Evolutionary conservation across 129 eudicot genomes (phyloP), one percentile per base, ranked within the genome.

Genomic region (Heracleum sosnowskyi): DNA sequence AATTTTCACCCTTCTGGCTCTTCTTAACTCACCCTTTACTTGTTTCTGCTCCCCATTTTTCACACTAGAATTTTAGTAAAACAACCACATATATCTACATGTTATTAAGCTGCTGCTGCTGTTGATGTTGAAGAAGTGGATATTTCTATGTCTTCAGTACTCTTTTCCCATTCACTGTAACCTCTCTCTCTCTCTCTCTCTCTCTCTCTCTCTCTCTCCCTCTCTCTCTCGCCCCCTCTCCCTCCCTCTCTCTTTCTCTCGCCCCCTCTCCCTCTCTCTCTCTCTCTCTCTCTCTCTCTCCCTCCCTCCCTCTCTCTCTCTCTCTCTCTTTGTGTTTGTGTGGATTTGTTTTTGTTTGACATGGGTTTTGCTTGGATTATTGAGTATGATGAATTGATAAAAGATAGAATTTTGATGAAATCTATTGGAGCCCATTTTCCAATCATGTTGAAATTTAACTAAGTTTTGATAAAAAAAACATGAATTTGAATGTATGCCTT

Each of bases 151-250:
- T 69, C 74, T 36, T 69, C 46, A 36, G 29, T 36, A 7, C 74
- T 69, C 44, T 69, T 36, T 69, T 69, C n/a, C 74, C 46, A 69
- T 36, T 20, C 74, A 36, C 74, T 69, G 74, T 69, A 69, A 69
- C 45, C 45, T 36, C 46, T n/a, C 40, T 69, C 35, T 40, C 41
- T 39, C 41, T 5, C 41, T 39, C 41, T 39, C 41, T 5, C 41
- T 39, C 41, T 39, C 41, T 39, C 41, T 5, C 47, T 44, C 47
- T 12, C 47, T 44, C 47, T 44, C 47, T 44, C 47, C 11, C 47
- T 44, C 12, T 1, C 47, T 12, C 47, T 44, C 47, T 44, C 16
- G 0, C 13, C 11, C 45, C 11, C 13, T 1, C 12, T 42, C 45
- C 1, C 45, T 9, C 45, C 1, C 45, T 9, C 45, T 10, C 45